Base-by-base conservation (phyloP, 345 rosid genomes). In the Brassica incana region DNA sequence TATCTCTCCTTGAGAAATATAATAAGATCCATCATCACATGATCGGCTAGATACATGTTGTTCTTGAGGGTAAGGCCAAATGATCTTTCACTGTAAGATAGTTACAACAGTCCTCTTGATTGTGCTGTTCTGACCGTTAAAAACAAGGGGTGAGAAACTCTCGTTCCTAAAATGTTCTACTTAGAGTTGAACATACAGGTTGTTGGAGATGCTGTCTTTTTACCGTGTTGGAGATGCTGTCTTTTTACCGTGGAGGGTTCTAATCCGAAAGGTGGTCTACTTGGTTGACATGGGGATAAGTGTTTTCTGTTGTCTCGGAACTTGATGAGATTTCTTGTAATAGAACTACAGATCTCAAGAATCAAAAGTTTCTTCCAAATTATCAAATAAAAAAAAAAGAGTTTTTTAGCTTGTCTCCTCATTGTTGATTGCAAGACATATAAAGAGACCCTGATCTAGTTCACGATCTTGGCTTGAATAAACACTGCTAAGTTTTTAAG, bases 231-330 rank as follows among this genome's bases (percentile, higher is more conserved):
- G 97, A 81, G 91, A 93, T 83, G 92, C 92, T 0, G 87, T 87
- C 76, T 90, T 93, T 83, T 90, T 77, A 86, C 87, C 62, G 89
- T 29, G 32, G 85, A 86, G 83, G 83, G 72, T 69, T 69, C 79
- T 76, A 80, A 78, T 68, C 83, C 86, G 52, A 74, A 84, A 70
- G 86, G 77, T 83, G 85, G 81, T 76, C 6, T 68, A 89, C 78
- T 83, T 91, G 77, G 78, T 86, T 87, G 96, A 89, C 85, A 86
- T 88, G 88, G 97, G 95, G 74, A 84, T 93, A 70, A 97, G 97
- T 71, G 86, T 38, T 38, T 38, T 8, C 43, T 33, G 5, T 33
- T 38, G 30, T 45, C 66, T 66, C 33, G 8, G 75, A 58, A 27
- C 62, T 74, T 15, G 16, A 45, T 35, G 48, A 72, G 62, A 8